Base-by-base conservation (phyloP, 2,329 filamentous ascomycete genomes). In the Penicillium sp. region DNA sequence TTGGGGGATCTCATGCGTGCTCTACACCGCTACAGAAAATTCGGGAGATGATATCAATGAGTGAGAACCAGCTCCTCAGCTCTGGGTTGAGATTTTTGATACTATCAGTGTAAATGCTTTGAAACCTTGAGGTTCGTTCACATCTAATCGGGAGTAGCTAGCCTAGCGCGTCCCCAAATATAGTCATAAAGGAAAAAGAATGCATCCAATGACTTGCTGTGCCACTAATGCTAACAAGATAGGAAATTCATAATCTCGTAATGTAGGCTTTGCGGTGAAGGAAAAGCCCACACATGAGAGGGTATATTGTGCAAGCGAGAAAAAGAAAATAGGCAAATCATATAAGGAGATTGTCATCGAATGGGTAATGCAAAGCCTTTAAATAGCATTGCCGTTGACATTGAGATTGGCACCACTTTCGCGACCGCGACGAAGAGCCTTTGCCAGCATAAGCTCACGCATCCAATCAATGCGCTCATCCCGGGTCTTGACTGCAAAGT, bases 381-480 rank as follows among this genome's bases (percentile, higher is more conserved):
- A 55, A 24, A 74, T 65, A 47, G 69, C 52, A 33, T 65, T 69
- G 4, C 72, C 72, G 50, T 76, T 74, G 2, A 52, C 35, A 19
- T 46, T 45, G 2, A 42, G 71, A 49, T 7, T 65, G 53, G 50
- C 69, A 3, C 73, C 74, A 11, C 59, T 64, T 3, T 74, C 69
- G 8, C 66, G 67, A 19, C 71, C 72, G 11, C 63, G 61, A 14
- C 65, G 66, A 11, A 76, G 62, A 14, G 77, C 76, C 46, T 75
- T 77, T n/a, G 76, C 76, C 3, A 79, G 72, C 77, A 79, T 79
- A 31, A 79, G 60, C 63, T 78, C 76, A 4, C 77, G 69, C 76
- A 79, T 78, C 95, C 95, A 99, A 73, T 97, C 93, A 68, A 98
- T 97, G 60, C 93, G 85, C 72, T 97, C 90, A 70, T 97, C 91